Evolutionary conservation across 352 stramenopile genomes (phyloP), one percentile per base, ranked within the genome.

Genomic region (Phytophthora aleatoria): DNA sequence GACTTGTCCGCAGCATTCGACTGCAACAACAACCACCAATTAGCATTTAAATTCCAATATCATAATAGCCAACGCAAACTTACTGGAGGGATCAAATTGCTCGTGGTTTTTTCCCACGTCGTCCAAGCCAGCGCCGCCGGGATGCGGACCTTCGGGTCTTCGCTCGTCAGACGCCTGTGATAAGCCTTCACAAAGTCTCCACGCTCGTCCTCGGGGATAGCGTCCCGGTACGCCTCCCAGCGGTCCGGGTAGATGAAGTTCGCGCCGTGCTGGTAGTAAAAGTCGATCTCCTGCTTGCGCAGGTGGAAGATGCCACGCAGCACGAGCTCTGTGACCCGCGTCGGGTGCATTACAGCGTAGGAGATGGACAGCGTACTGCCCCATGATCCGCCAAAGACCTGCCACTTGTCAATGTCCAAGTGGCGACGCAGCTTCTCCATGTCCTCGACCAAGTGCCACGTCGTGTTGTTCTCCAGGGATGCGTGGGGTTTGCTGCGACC

Each of bases 381-480:
- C 96, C 96, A 99, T 1, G 88, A 97, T 42, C 96, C 96, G 10
- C 96, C 96, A 56, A 98, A 95, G 27, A 99, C 90, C 58, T 96
- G 88, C 92, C 92, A 99, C 45, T 88, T 84, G 16, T 98, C 85
- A 59, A 98, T 90, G 3, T 76, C 24, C 10, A 98, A 79, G 30
- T 97, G 74, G 8, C 84, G 67, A 5, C 94, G 77, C 39, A 99
- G 74, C 33, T 79, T 85, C 74, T 99, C 95, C 72, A 98, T 97
- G 79, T 99, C 96, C 26, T 97, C 73, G 0, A 99, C 87, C 54
- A 98, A 73, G 45, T 96, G 79, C 76, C 88, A 89, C 55, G 97
- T 97, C 71, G 91, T 97, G 66, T 97, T 97, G 26, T 97, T 89
- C 42, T 94, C 73, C 9, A 97, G 67, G 1, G 76, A 89, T 7